Conservation (phyloP, 2,329 filamentous ascomycete genomes). For the Beauveria caledonica region DNA sequence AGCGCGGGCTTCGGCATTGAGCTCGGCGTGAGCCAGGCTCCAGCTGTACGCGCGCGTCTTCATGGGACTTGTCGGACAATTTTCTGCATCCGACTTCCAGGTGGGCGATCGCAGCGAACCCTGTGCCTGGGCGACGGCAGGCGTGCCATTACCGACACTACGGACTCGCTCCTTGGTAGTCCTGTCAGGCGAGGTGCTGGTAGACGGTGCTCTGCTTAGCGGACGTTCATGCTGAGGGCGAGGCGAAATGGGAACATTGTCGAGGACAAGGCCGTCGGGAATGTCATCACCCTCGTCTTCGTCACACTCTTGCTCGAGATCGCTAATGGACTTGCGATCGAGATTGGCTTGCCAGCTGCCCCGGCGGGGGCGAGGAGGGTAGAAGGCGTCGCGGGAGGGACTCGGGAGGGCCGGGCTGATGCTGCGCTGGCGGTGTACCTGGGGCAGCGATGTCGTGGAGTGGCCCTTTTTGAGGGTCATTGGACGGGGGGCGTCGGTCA, state of each 20-base stretch:
- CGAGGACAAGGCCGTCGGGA: conserved; percentile 68
- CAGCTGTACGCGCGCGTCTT: conserved; percentile 62
- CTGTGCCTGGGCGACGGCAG: conserved; percentile 48
- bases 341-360: conserved; percentile 65
- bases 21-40: conserved; percentile 59
- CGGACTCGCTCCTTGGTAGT: conserved; percentile 42
- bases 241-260: conserved; percentile 79
- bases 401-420: conserved; percentile 42
- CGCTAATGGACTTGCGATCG: conserved; percentile 57
- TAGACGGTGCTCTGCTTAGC: conserved; percentile 44
- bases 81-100: conserved; percentile 41
- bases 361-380: conserved; percentile 36
- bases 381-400: conserved; percentile 34
- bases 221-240: conserved; percentile 49
- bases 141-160: conserved; percentile 57
- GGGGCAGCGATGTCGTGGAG: conserved; percentile 30
- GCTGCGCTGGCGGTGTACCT: conserved; percentile 37
- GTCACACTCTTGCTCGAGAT: conserved; percentile 69
- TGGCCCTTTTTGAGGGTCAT: conserved; percentile 20
- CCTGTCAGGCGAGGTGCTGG: conserved; percentile 46
- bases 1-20: conserved; percentile 65
- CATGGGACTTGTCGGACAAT: conserved; percentile 30
- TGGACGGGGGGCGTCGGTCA: conserved; percentile 28
- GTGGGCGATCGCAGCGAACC: conserved; percentile 51
- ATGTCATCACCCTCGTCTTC: conserved; percentile 71